Evolutionary conservation across 768 basidiomycete genomes (phyloP).

Genomic region (Russula vinacea): DNA sequence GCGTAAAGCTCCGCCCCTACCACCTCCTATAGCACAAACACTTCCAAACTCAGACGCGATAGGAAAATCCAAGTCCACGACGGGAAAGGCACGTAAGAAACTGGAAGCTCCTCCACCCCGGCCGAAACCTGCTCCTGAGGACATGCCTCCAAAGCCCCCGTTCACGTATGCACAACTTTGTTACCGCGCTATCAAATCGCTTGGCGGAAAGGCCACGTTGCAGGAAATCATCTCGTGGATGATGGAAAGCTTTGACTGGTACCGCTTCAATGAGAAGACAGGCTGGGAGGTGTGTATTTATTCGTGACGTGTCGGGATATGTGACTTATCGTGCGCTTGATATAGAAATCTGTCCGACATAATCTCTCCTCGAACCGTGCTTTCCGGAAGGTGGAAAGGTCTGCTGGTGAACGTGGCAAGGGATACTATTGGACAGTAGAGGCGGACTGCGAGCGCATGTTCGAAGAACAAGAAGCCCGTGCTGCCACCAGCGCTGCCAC

Average conservation of each 20-base stretch:
- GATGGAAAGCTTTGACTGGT: conserved; percentile 84
- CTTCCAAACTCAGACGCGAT: conserved; percentile 64
- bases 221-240: conserved; percentile 95
- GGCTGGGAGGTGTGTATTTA: conserved; percentile 80
- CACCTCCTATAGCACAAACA: conserved; percentile 44
- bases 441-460: conserved; percentile 59
- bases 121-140: conserved; percentile 56
- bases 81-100: conserved; percentile 22
- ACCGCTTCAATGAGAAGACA: conserved; percentile 72
- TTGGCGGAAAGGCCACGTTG: conserved; percentile 82
- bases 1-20: conserved; percentile 47
- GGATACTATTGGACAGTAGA: conserved; percentile 94
- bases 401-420: conserved; percentile 81
- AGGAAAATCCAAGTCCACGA: conserved; percentile 26
- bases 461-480: conserved; percentile 65
- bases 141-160: conserved; percentile 85
- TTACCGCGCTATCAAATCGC: conserved; percentile 78
- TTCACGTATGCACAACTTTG: conserved; percentile 91
- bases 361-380: conserved; percentile 90
- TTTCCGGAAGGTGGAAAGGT: conserved; percentile 87
- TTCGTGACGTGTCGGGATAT: conserved; percentile 15
- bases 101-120: conserved; percentile 37
- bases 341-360: conserved; percentile 84
- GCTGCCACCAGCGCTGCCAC: conserved; percentile 34
- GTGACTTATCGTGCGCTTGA: neutral